Conservation (phyloP, 2,329 filamentous ascomycete genomes). For the Epichloe sp. region DNA sequence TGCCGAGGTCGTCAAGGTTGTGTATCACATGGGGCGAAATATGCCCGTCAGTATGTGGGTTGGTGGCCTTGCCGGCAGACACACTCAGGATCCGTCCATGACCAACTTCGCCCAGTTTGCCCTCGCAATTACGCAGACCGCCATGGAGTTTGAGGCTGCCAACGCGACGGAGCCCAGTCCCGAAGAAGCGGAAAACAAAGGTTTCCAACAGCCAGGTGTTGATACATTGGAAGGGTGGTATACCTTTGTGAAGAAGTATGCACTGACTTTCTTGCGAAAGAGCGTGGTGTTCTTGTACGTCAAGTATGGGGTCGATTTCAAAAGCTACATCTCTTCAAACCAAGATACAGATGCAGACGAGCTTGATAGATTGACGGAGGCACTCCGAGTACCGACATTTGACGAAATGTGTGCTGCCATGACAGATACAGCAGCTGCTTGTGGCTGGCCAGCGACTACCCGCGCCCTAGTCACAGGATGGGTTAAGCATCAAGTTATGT, state of each 20-base stretch:
- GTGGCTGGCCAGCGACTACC: constrained; percentile 36
- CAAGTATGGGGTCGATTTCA: constrained; percentile 79
- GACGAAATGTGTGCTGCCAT: constrained; percentile 61
- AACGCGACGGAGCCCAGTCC: constrained; percentile 13
- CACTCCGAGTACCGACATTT: constrained; percentile 63
- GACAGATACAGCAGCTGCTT: constrained; percentile 28
- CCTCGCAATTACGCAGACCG: constrained; percentile 30
- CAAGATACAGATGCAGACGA: constrained; percentile 61
- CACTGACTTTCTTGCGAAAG: constrained; percentile 83
- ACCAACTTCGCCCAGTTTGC: constrained; percentile 45
- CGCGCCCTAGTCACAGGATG: constrained; percentile 48
- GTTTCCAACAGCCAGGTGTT: constrained; percentile 42
- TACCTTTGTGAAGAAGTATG: constrained; percentile 62
- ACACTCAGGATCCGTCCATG: constrained; percentile 32
- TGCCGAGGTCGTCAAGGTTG: constrained; percentile 77
- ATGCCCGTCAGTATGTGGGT: constrained; percentile 38
- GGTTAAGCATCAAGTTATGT: constrained; percentile 51
- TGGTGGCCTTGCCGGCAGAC: constrained; percentile 28
- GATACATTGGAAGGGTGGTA: constrained; percentile 42
- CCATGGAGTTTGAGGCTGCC: constrained; percentile 26
- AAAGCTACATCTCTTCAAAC: constrained; percentile 48
- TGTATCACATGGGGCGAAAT: constrained; percentile 45
- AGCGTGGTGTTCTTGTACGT: constrained; percentile 71
- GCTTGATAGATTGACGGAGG: constrained; percentile 65
- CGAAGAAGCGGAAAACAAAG: constrained; percentile 27